Percentiles rank a stretch among this genome's conserved stretches.
Conservation (phyloP, 208 protist genomes). For the Leptomonas seymouri region DNA sequence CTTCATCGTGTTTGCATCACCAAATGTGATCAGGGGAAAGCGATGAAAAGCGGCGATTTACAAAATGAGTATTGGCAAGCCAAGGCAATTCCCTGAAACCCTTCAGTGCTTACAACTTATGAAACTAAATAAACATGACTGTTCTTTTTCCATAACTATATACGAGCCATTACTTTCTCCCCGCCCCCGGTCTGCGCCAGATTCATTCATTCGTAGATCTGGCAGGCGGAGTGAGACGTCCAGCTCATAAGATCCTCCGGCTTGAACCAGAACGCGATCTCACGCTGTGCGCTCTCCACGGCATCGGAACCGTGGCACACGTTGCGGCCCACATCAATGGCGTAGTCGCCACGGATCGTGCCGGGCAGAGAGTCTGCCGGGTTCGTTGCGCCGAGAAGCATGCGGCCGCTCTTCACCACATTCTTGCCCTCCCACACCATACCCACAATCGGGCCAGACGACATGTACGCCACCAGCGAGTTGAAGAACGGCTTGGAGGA, state of each 20-base stretch:
- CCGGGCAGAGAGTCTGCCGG: conserved; percentile 93
- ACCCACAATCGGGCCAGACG: conserved; percentile 96
- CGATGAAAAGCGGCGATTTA: background rate
- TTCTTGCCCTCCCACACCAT: conserved; percentile 98
- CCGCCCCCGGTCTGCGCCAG: background rate
- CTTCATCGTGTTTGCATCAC: background rate
- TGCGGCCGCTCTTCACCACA: conserved; percentile 93
- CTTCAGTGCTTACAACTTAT: conserved; percentile 4
- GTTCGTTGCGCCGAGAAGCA: conserved; percentile 97
- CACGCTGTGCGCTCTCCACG: conserved; percentile 92
- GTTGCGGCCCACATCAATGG: conserved; percentile 96
- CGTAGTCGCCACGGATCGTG: conserved; percentile 97
- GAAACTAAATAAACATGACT: conserved; percentile 3
- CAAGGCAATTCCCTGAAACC: background rate
- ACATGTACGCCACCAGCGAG: conserved; percentile 94
- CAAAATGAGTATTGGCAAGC: background rate
- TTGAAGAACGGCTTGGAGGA: conserved; percentile 94
- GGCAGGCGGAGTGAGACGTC: conserved; percentile 74
- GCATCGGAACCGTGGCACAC: conserved; percentile 97
- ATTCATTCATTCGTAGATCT: conserved; percentile 82
- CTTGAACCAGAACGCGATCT: conserved; percentile 98
- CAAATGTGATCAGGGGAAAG: background rate
- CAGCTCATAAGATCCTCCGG: conserved; percentile 85
- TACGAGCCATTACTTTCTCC: background rate
- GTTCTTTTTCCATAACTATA: conserved; percentile 1